These are phyloP conservation scores for Cardamine occulta DNA, from an alignment of 345 rosid genomes.

Conservation along the genomic window DNA sequence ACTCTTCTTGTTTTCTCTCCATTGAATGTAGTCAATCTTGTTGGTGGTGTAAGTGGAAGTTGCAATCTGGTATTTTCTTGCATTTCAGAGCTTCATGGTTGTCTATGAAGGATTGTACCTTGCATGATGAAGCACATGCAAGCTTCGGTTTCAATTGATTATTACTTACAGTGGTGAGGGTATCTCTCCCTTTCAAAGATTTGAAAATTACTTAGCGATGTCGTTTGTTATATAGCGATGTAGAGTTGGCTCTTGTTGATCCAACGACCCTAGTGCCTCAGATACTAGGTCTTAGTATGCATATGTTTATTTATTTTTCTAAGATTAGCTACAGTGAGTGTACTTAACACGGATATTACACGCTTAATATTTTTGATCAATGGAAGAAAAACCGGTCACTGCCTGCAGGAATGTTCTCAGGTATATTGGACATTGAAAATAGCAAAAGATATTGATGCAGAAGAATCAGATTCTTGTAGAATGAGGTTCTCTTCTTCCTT, in stretches of 20 bases:
- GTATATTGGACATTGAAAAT: slow-evolving; percentile 48
- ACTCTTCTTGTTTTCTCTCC: background rate
- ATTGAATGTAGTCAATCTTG: background rate
- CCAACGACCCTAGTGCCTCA: background rate
- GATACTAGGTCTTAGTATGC: slow-evolving; percentile 2
- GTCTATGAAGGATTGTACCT: background rate
- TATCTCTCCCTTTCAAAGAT: slow-evolving; percentile 11
- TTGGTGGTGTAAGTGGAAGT: slow-evolving; percentile 8
- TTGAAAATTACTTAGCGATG: background rate
- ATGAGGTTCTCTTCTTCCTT: slow-evolving; percentile 61
- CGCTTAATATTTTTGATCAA: slow-evolving; percentile 24
- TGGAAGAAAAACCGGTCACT: slow-evolving; percentile 29
- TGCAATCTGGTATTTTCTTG: slow-evolving; percentile 11
- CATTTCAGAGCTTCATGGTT: background rate
- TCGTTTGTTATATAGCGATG: background rate
- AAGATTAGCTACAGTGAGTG: slow-evolving; percentile 18
- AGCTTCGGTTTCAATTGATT: background rate
- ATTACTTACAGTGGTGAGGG: slow-evolving; percentile 9
- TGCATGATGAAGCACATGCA: slow-evolving; percentile 10
- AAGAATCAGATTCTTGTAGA: slow-evolving; percentile 64
- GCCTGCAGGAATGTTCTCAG: slow-evolving; percentile 43
- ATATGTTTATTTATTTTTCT: background rate
- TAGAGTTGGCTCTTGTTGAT: slow-evolving; percentile 18
- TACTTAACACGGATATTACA: background rate
- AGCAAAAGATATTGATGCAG: slow-evolving; percentile 53